Evolutionary conservation across 2,329 filamentous ascomycete genomes (phyloP).

Genomic region (Aspergillus sp.): DNA sequence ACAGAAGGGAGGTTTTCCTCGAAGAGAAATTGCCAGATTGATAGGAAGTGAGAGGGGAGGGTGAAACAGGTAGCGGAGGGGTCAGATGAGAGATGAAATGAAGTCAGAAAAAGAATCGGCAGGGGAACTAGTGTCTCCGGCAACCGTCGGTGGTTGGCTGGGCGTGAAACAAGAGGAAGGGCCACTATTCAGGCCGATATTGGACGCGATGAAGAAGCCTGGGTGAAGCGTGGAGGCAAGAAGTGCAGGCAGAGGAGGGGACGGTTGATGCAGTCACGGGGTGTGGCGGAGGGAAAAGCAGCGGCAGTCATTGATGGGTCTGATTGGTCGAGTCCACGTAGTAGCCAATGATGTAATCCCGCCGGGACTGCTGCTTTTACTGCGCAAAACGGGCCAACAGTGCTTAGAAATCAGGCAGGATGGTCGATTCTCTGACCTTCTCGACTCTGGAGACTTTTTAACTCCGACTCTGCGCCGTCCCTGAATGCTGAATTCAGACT

Average conservation of each 20-base stretch:
- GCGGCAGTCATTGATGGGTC: neutral
- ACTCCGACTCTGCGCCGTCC: neutral
- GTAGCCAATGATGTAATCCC: neutral
- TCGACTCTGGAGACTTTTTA: neutral
- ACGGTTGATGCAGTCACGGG: conserved; percentile 7
- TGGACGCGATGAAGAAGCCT: conserved; percentile 2
- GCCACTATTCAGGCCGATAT: conserved; percentile 3
- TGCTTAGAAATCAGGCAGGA: conserved; percentile 31
- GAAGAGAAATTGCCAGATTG: neutral
- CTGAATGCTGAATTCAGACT: neutral
- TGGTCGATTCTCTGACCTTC: conserved; percentile 11
- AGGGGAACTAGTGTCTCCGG: conserved; percentile 1
- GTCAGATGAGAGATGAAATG: neutral
- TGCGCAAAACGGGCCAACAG: neutral
- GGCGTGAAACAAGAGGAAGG: conserved; percentile 2
- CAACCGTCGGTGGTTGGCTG: conserved; percentile 4
- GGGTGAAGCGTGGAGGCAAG: conserved; percentile 6
- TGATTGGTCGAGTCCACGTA: neutral
- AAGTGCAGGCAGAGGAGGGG: conserved; percentile 8
- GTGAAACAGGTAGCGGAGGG: neutral
- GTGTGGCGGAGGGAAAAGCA: neutral
- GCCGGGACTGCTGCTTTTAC: conserved; percentile 5
- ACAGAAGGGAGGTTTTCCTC: neutral
- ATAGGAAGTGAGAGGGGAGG: neutral
- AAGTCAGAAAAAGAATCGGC: conserved; percentile 3